Evolutionary conservation across 768 basidiomycete genomes (phyloP), one percentile per base, ranked within the genome.

Genomic region (Agrocybe chaxingu): DNA sequence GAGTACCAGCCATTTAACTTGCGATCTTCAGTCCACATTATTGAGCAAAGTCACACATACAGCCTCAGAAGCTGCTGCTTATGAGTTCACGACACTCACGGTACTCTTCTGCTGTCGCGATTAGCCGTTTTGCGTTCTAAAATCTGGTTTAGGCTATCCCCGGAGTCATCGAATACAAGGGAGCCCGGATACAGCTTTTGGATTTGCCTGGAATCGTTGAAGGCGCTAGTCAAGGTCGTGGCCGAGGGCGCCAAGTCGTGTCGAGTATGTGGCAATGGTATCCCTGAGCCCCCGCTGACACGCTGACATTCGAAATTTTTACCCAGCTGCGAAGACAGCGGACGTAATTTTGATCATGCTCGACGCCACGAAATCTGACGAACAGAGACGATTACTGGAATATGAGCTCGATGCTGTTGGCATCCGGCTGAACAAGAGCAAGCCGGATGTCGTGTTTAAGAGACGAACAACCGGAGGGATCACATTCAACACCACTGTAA

Each of bases 151-250:
- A 91, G 84, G 96, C 97, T 8, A 98, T 99, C 53, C 96, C 97
- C 33, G 97, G 97, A 43, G 97, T 98, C 3, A 82, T 98, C 12
- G 95, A 98, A 62, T 90, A 98, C 66, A 85, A 96, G 66, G 97
- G 97, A 29, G 79, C 78, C 35, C 80, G 92, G 38, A 94, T 98
- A 50, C 97, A 99, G 65, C 78, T 98, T 39, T 80, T 98, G 11
- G 95, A 98, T 80, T 73, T 98, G 31, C 95, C 95, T 2, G 95
- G 95, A 68, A 98, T 98, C 57, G 92, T 98, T 7, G 92, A 94
- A 68, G 92, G 92, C 10, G 92, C 92, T 13, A 90, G 88, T 61
- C 87, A 91, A 74, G 87, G 85, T 66, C 81, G 94, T 55, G 95
- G 96, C 8, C 81, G 96, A 58, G 96, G 96, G 30, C 82, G 96